Percentiles rank a stretch among this genome's conserved stretches.
Evolutionary conservation across 495 filamentous ascomycete species (phyloP).

Genomic region (Podospora bellae-mahoneyi): DNA sequence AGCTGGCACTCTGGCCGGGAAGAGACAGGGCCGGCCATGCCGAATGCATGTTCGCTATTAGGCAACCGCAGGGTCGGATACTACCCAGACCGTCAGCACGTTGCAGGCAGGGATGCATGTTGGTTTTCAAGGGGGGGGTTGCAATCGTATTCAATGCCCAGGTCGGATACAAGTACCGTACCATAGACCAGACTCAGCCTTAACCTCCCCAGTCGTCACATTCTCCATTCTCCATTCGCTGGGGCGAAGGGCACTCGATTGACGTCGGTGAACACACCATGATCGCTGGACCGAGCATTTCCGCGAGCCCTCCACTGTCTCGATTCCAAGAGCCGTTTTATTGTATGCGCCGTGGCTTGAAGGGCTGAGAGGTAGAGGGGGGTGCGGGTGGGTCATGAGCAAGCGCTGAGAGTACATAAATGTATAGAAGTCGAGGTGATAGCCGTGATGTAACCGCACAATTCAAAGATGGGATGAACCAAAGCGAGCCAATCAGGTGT

Average conservation of each 20-base stretch:
- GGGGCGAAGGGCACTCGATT: neutral
- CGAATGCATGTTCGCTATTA: neutral
- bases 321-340: neutral
- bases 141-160: neutral
- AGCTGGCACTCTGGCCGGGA: neutral
- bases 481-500: neutral
- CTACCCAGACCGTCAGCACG: constrained; percentile 3
- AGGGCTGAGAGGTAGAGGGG: neutral
- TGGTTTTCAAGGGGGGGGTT: neutral
- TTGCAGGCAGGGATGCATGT: neutral
- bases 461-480: neutral
- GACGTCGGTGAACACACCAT: neutral
- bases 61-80: constrained; percentile 2
- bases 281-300: too few species aligned
- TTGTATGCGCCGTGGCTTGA: constrained; percentile 5
- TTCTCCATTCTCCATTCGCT: neutral
- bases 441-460: neutral
- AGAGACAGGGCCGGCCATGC: neutral
- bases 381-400: neutral
- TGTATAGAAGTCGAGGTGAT: neutral
- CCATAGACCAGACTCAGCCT: neutral
- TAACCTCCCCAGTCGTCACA: neutral
- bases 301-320: neutral
- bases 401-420: too few species aligned
- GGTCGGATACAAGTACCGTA: neutral